Evolutionary conservation across 1,284 basidiomycete species (phyloP).

Genomic region (Tausonia pullulans): DNA sequence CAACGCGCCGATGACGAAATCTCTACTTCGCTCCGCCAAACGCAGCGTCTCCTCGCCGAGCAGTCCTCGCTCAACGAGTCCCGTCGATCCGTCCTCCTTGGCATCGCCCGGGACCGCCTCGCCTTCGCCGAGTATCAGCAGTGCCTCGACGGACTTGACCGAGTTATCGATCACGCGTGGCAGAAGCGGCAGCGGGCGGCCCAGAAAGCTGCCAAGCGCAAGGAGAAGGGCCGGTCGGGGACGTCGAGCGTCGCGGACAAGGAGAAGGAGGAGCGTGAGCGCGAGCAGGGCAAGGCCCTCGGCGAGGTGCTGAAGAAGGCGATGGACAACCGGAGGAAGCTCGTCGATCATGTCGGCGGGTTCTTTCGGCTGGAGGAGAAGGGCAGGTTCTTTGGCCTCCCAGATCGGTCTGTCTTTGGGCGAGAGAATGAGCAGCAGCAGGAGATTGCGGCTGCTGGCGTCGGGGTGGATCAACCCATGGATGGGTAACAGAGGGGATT

Average conservation of each 20-base stretch:
- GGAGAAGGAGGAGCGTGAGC: constrained; percentile 49
- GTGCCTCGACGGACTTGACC: constrained; percentile 66
- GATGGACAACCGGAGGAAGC: constrained; percentile 56
- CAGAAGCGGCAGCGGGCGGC: constrained; percentile 39
- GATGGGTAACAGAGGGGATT: no score
- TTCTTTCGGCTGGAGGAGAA: constrained; percentile 56
- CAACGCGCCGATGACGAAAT: constrained; percentile 84
- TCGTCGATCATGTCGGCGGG: constrained; percentile 57
- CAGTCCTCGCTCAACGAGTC: constrained; percentile 72
- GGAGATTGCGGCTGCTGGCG: no score
- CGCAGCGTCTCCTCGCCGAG: constrained; percentile 65
- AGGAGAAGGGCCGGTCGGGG: constrained; percentile 48
- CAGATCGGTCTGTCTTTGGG: constrained; percentile 57
- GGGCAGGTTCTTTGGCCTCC: constrained; percentile 61
- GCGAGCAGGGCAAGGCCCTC: constrained; percentile 46
- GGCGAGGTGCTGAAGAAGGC: constrained; percentile 44
- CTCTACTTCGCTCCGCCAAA: constrained; percentile 73
- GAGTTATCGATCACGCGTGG: constrained; percentile 50
- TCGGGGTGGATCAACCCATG: no score
- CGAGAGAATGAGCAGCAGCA: no score
- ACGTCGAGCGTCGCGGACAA: constrained; percentile 41
- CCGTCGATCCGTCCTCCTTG: constrained; percentile 60
- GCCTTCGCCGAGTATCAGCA: constrained; percentile 81
- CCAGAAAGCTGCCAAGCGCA: constrained; percentile 60
- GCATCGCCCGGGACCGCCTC: constrained; percentile 72